Evolutionary conservation across 225 moss, liverwort and hornwort species (phyloP).

Genomic region (Physcomitrellopsis africana): DNA sequence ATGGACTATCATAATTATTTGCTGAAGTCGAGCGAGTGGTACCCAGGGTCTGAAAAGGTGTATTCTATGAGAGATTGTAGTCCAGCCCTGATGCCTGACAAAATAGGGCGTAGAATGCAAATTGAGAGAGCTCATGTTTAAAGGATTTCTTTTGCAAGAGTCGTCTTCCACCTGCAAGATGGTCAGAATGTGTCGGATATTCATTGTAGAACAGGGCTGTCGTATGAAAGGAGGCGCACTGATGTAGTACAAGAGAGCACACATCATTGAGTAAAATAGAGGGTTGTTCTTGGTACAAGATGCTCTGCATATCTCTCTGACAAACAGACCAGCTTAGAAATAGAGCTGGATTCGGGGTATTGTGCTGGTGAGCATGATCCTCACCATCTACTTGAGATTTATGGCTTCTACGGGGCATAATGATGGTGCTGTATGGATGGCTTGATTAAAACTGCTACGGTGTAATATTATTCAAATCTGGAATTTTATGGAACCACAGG

Average conservation of each 20-base stretch:
- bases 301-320: too few species aligned
- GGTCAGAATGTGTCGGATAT: neutral
- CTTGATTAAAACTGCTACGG: too few species aligned
- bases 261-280: neutral
- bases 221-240: neutral
- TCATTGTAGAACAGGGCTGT: neutral
- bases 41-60: constrained; percentile 17
- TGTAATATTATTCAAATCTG: too few species aligned
- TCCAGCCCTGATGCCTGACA: neutral
- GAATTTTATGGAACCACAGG: too few species aligned
- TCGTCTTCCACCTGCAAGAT: neutral
- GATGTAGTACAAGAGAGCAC: neutral
- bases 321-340: too few species aligned
- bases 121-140: constrained; percentile 6
- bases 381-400: too few species aligned
- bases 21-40: constrained; percentile 23
- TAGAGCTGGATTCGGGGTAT: too few species aligned
- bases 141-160: constrained; percentile 3
- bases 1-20: constrained; percentile 29
- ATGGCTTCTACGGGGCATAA: too few species aligned
- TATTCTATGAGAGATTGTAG: constrained; percentile 3
- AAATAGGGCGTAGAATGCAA: neutral
- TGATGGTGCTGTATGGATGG: too few species aligned
- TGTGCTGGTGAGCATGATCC: too few species aligned
- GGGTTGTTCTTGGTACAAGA: too few species aligned